Evolutionary conservation across 164 flowering plant genomes (phyloP).

Genomic region (Chloranthus sessilifolius): DNA sequence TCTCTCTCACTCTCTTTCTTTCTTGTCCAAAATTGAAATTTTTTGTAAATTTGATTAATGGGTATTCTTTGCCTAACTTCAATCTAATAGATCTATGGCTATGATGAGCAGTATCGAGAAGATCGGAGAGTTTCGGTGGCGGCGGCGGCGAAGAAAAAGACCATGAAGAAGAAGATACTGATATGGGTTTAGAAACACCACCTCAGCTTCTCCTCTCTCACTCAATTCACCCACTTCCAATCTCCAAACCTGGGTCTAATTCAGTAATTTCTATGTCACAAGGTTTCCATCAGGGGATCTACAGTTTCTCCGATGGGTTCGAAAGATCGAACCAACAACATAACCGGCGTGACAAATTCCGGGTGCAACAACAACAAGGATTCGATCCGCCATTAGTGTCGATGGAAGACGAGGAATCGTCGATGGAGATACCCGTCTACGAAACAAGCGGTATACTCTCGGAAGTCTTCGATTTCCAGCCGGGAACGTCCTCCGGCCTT

Average conservation of each 20-base stretch:
- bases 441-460: conserved; percentile 76
- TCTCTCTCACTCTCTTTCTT: conserved; percentile 2
- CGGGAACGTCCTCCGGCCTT: conserved; percentile 26
- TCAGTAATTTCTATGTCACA: conserved; percentile 66
- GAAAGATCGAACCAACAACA: conserved; percentile 45
- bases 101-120: conserved; percentile 6
- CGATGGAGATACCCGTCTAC: conserved; percentile 39
- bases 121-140: background rate
- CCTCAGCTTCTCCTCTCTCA: conserved; percentile 15
- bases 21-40: background rate
- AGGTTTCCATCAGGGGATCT: conserved; percentile 51
- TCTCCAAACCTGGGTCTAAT: conserved; percentile 7
- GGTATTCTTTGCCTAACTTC: conserved; percentile 9
- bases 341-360: conserved; percentile 61
- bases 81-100: conserved; percentile 10
- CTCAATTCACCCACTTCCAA: conserved; percentile 8
- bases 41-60: background rate
- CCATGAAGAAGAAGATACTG: conserved; percentile 32
- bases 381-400: conserved; percentile 41
- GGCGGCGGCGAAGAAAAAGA: conserved; percentile 11
- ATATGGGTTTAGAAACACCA: conserved; percentile 49
- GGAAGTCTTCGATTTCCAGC: conserved; percentile 78
- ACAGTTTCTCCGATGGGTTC: conserved; percentile 66
- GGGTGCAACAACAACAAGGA: conserved; percentile 49
- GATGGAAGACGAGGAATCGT: conserved; percentile 34